Percentiles rank a stretch among this genome's conserved stretches.
These are phyloP conservation scores for Pelargonium nanum DNA, from an alignment of 345 rosid genomes.

Conservation along the genomic window DNA sequence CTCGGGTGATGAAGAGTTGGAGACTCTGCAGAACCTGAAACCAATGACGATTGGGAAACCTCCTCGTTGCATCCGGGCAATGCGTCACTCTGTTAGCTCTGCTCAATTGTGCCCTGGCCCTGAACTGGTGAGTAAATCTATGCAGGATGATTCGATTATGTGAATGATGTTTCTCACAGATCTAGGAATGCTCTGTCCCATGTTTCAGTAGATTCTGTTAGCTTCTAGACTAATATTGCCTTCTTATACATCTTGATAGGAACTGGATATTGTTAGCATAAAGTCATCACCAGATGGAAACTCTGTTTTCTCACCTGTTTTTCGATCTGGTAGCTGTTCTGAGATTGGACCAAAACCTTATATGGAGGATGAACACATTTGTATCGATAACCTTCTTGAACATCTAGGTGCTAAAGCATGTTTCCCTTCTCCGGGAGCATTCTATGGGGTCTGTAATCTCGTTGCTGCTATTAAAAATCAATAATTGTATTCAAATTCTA, in stretches of 20 bases:
- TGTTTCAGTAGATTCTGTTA: background rate
- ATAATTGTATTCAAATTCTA: background rate
- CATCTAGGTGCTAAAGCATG: conserved; percentile 10
- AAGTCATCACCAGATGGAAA: conserved; percentile 7
- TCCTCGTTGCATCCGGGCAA: background rate
- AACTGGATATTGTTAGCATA: background rate
- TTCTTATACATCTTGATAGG: conserved; percentile 1
- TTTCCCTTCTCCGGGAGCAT: conserved; percentile 19
- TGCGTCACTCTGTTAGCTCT: conserved; percentile 12
- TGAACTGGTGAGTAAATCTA: conserved; percentile 11
- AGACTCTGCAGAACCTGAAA: background rate
- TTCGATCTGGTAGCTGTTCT: conserved; percentile 22
- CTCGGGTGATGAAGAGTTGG: conserved; percentile 5
- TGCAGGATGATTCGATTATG: background rate
- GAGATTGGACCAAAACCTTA: conserved; percentile 12
- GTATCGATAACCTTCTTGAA: conserved; percentile 17
- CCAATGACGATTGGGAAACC: conserved; percentile 10
- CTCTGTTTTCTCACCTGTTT: background rate
- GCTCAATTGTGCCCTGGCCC: conserved; percentile 5
- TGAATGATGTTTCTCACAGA: background rate
- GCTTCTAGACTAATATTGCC: background rate
- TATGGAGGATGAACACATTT: conserved; percentile 23
- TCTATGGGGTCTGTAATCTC: conserved; percentile 22
- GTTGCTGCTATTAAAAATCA: background rate
- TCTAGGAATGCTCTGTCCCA: background rate